These are phyloP conservation scores for Crithidia thermophila DNA, from an alignment of 208 protist species.

Conservation along the genomic window DNA sequence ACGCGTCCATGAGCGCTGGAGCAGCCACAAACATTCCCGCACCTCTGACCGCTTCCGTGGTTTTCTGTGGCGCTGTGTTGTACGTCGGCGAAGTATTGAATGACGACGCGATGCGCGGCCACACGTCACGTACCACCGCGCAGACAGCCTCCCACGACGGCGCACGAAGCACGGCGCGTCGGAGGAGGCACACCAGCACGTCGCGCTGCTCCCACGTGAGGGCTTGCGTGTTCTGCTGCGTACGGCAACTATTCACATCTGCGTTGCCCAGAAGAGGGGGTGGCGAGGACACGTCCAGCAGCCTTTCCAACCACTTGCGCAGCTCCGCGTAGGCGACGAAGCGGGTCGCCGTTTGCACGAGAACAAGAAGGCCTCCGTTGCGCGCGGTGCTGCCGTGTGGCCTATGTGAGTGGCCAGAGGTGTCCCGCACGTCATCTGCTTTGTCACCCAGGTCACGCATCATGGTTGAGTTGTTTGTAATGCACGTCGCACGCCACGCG, in stretches of 20 bases:
- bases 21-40: not conserved
- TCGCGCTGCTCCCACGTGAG: slow-evolving; percentile 5
- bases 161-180: slow-evolving; percentile 13
- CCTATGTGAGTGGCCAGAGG: not conserved
- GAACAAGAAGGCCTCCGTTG: slow-evolving; percentile 9
- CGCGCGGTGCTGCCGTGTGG: too few relatives aligned
- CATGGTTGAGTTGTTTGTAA: not conserved
- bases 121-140: not conserved
- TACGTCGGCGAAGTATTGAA: too few relatives aligned
- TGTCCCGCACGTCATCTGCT: not conserved
- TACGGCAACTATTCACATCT: not conserved
- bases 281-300: not conserved
- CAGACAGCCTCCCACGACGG: slow-evolving; percentile 23
- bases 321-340: slow-evolving; percentile 5
- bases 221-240: not conserved
- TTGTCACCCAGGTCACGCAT: not conserved
- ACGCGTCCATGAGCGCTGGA: slow-evolving; percentile 11
- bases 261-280: not conserved
- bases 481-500: slow-evolving; percentile 11
- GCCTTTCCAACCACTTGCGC: slow-evolving; percentile 4
- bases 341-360: slow-evolving; percentile 11
- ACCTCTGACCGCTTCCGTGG: not conserved
- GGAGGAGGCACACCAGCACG: slow-evolving; percentile 19
- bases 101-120: not conserved
- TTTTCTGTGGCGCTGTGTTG: too few relatives aligned